These are phyloP conservation scores for Termitomyces titanicus DNA, from an alignment of 768 basidiomycete species.

Conservation along the genomic window DNA sequence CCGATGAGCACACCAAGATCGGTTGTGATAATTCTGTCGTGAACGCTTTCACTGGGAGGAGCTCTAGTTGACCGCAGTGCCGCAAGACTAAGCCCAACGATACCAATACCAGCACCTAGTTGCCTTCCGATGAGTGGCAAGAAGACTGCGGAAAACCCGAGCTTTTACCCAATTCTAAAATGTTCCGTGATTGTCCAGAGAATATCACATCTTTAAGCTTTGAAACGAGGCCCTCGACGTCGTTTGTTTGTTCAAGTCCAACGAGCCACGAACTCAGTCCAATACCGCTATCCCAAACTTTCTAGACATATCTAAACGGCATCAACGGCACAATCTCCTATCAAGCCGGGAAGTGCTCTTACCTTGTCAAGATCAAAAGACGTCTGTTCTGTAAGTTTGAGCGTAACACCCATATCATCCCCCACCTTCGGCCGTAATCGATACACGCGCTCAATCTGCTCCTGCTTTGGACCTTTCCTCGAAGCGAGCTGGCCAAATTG, in stretches of 20 bases:
- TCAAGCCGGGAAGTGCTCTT: slow-evolving; percentile 13
- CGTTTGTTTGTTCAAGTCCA: slow-evolving; percentile 21
- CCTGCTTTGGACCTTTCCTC: slow-evolving; percentile 52
- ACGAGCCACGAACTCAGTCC: slow-evolving; percentile 81
- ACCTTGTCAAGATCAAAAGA: slow-evolving; percentile 95
- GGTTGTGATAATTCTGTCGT: slow-evolving; percentile 50
- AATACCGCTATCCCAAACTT: slow-evolving; percentile 95
- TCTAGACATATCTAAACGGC: slow-evolving; percentile 48
- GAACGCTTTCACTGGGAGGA: slow-evolving; percentile 7
- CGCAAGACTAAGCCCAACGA: slow-evolving; percentile 68
- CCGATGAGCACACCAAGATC: slow-evolving; percentile 58
- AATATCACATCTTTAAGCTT: slow-evolving; percentile 36
- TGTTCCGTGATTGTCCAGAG: slow-evolving; percentile 29
- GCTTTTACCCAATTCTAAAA: slow-evolving; percentile 70
- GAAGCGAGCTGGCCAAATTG: slow-evolving; percentile 27
- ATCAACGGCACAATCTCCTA: slow-evolving; percentile 12
- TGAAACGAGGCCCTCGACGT: slow-evolving; percentile 6
- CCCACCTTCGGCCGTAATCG: slow-evolving; percentile 23
- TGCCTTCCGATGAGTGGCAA: background rate
- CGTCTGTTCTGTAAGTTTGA: slow-evolving; percentile 73
- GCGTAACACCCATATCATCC: slow-evolving; percentile 15
- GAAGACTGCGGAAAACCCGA: background rate
- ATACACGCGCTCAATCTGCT: slow-evolving; percentile 60
- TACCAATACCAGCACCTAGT: slow-evolving; percentile 80
- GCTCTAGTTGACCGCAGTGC: slow-evolving; percentile 42